Base-by-base conservation (phyloP, 176 grass and related monocot species). In the Oryza glaberrima region DNA sequence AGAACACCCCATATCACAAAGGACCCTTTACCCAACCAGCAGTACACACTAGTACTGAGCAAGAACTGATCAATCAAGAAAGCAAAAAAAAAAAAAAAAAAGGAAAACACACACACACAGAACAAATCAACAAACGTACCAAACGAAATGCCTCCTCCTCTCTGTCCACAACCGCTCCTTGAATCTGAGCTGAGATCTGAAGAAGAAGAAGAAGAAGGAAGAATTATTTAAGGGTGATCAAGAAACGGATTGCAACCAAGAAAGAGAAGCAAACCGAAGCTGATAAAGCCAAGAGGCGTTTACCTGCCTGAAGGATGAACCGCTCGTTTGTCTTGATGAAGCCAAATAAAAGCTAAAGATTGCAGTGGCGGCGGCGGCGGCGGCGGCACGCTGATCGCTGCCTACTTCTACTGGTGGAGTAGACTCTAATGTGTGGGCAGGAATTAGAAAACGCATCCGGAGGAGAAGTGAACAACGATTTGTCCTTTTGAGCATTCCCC, bases 61-160 rank as follows among this genome's bases (percentile, higher is more conserved):
- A 52, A 15, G 38, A 30, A 58, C 16, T 45, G 66, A 74, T 67
- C 61, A 44, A 74, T 67, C 61, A 44, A 10, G 43, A 17, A 68
- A 47, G 44, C 34, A 36, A 47, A 7, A 46, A 71, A 28, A 15
- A 35, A 15, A 35, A 30, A 30, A 2, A 28, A 30, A 30, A 30
- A 26, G 26, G 26, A 30, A 30, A 2, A 32, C 2, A 32, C 63
- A 19, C 69, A 45, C 40, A 43, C 7, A 22, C 16, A n/a, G 26
- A 5, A 10, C 65, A 79, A 72, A 79, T 41, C 60, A 69, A 85
- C 35, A 86, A 49, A 83, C 75, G 16, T 74, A 86, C 79, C 74
- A 3, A 43, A 61, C n/a, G 12, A 74, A 78, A 66, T 11, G 78
- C 11, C 3, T 32, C 11, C 4, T 32, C 43, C 34, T 6, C 72